Base-by-base conservation (phyloP, 345 rosid genomes). In the rapeseed (Brassica napus) region DNA sequence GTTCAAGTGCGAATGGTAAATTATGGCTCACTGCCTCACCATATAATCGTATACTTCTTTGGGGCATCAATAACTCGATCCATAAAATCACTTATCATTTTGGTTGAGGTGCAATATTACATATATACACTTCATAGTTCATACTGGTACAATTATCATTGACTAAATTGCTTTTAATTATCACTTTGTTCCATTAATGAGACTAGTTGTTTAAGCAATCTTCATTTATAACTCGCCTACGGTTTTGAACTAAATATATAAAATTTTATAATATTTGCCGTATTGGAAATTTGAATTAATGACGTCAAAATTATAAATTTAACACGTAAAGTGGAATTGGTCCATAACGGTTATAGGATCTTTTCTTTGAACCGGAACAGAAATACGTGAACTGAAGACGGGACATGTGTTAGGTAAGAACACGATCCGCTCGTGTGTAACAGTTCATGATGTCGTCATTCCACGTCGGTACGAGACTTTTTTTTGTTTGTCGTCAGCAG, bases 401-500 rank as follows among this genome's bases (percentile, higher is more conserved):
- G 32, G 62, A 79, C 82, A 79, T 68, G 74, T 73, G 78, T 73
- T 73, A 49, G 78, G 82, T 73, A 47, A 16, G 59, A 73, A 61
- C 82, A 79, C 82, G 82, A 68, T 47, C 59, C 65, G 65, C 74
- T 73, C 78, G 78, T 73, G 82, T 79, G 69, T 79, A 60, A 79
- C 78, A 73, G 74, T 66, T 60, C 65, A 24, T 79, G 79, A 74
- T 62, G 79, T 68, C 79, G 79, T 79, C 82, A 79, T 37, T 74
- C 59, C 78, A 73, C 74, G 74, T 68, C 28, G 57, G 74, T 61
- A 60, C 78, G 61, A 47, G 65, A 74, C 74, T 74, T 62, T 67
- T 23, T 37, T 3, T 34, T 49, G 18, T 16, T 64, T 58, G 75
- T 79, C 79, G 75, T 64, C 66, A 74, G 12, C 74, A 62, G 9